These are phyloP conservation scores for Calocybe cyanea DNA, from an alignment of 768 basidiomycete species.

Conservation along the genomic window DNA sequence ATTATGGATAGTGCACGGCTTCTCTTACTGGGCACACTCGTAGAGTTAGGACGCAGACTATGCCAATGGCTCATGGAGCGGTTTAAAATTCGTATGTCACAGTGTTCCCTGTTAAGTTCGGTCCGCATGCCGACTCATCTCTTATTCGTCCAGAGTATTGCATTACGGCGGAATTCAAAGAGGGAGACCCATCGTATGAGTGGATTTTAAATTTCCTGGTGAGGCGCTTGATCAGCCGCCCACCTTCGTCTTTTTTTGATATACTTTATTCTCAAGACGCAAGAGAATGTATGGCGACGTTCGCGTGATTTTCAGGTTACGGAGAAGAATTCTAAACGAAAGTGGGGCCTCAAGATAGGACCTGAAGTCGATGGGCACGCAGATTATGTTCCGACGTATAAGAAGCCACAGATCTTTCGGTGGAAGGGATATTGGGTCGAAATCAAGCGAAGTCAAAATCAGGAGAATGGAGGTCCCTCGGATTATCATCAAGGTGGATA, in stretches of 20 bases:
- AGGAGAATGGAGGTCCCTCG: no score
- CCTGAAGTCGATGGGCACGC: constrained; percentile 25
- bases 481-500: constrained; percentile 10
- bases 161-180: constrained; percentile 41
- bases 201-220: constrained; percentile 46
- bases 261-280: constrained; percentile 24
- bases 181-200: constrained; percentile 46
- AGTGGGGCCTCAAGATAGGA: constrained; percentile 31
- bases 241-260: not conserved
- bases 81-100: constrained; percentile 33
- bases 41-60: constrained; percentile 37
- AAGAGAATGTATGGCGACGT: constrained; percentile 40
- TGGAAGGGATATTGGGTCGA: constrained; percentile 40
- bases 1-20: constrained; percentile 25
- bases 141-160: constrained; percentile 30
- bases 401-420: constrained; percentile 34
- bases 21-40: constrained; percentile 30
- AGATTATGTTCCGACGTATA: constrained; percentile 38
- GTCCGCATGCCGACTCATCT: not conserved
- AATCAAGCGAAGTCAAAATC: constrained; percentile 23
- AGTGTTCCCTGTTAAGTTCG: not conserved
- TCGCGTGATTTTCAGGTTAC: constrained; percentile 37
- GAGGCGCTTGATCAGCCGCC: constrained; percentile 6
- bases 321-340: constrained; percentile 34
- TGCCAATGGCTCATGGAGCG: constrained; percentile 35